Percentiles rank a stretch among this genome's conserved stretches.
Conservation (phyloP, 768 basidiomycete genomes). For the Mycena crocata region DNA sequence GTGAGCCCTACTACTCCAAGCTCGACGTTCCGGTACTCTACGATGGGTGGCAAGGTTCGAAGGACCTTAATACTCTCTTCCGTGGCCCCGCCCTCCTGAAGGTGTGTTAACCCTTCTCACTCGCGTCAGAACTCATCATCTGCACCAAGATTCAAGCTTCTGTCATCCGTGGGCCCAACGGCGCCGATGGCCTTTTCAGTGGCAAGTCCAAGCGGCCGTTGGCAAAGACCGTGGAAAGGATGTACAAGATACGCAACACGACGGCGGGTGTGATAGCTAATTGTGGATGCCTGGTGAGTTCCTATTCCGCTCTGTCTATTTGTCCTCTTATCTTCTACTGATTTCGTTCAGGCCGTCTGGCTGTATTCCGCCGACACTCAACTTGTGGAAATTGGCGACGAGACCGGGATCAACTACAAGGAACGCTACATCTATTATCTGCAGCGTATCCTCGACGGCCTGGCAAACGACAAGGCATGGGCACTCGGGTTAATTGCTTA, state of each 20-base stretch:
- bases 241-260: not conserved
- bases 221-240: not conserved
- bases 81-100: not conserved
- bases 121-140: not conserved
- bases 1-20: not conserved
- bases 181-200: constrained; percentile 5
- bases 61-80: not conserved
- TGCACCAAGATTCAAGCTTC: not conserved
- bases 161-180: constrained; percentile 8
- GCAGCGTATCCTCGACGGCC: constrained; percentile 2
- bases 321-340: not conserved
- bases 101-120: not conserved
- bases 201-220: not conserved
- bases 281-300: too few species aligned
- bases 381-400: not conserved
- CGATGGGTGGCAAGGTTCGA: not conserved
- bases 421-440: constrained; percentile 1
- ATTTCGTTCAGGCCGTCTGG: not conserved
- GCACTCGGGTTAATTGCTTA: not conserved
- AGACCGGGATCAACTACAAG: not conserved
- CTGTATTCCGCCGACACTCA: not conserved
- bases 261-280: constrained; percentile 4
- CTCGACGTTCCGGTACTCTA: not conserved
- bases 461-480: constrained; percentile 2
- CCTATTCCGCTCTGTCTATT: not conserved